A percentile compares a stretch with the other conserved stretches of the same genome.
phyloP scores from a whole-genome alignment of 2,329 filamentous ascomycete species.

The Talaromyces verruculosus region DNA sequence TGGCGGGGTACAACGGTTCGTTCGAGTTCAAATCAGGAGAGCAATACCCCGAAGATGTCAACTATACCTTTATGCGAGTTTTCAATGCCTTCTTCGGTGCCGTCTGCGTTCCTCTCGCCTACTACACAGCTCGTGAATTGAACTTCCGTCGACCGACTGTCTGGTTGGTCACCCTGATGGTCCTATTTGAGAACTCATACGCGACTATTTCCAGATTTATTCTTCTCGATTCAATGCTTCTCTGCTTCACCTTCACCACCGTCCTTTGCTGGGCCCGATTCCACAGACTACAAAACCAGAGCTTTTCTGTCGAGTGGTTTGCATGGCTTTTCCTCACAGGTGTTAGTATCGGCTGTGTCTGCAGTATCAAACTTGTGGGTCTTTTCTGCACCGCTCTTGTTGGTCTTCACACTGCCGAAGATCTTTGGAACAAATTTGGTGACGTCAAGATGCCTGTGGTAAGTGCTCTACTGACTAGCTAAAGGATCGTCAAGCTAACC shows the following conservation, averaged over 20 bases:
- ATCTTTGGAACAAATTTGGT: slow-evolving; percentile 97
- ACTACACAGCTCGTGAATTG: slow-evolving; percentile 89
- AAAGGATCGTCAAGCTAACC: background rate
- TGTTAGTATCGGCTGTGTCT: slow-evolving; percentile 94
- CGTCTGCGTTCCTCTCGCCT: slow-evolving; percentile 87
- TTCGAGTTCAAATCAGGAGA: slow-evolving; percentile 99
- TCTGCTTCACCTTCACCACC: slow-evolving; percentile 98
- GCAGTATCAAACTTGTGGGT: slow-evolving; percentile 97
- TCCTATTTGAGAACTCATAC: slow-evolving; percentile 98
- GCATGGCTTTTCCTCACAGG: slow-evolving; percentile 92
- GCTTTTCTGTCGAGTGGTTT: slow-evolving; percentile 91
- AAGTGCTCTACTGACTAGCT: slow-evolving; percentile 32
- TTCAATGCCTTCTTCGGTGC: slow-evolving; percentile 97
- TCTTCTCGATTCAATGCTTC: slow-evolving; percentile 94
- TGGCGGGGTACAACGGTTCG: slow-evolving; percentile 97
- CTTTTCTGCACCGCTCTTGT: slow-evolving; percentile 94
- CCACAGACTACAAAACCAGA: slow-evolving; percentile 79
- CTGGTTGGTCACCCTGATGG: slow-evolving; percentile 95
- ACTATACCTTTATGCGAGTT: slow-evolving; percentile 97
- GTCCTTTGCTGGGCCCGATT: slow-evolving; percentile 97
- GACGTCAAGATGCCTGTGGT: slow-evolving; percentile 87
- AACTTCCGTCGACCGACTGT: slow-evolving; percentile 82
- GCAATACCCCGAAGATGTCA: slow-evolving; percentile 85
- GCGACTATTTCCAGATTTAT: slow-evolving; percentile 99
- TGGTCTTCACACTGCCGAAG: slow-evolving; percentile 91